Base-by-base conservation (phyloP, 2,329 filamentous ascomycete genomes). In the Didymella sp. region DNA sequence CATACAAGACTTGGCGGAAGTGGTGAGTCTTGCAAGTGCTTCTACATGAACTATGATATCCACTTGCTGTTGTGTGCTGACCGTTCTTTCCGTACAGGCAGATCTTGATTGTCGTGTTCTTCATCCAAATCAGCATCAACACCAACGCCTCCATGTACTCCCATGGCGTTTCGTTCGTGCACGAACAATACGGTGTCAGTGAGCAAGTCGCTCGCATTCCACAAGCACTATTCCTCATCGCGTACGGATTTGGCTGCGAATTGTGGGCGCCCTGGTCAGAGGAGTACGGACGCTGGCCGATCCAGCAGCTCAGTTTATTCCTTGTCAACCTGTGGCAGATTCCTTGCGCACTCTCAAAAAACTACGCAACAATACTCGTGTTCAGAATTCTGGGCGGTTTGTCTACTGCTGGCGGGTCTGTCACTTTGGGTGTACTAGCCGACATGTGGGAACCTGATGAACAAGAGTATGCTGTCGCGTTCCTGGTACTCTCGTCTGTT, bases 211-310 rank as follows among this genome's bases (percentile, higher is more conserved):
- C 80, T 2, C 78, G 81, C 5, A 76, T 77, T 9, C 80, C 80
- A 11, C 80, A 82, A 19, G 79, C 79, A 60, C 69, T 80, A 4
- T 95, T 93, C 77, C 78, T 95, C 41, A 82, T 95, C 41, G 73
- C 87, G 2, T 95, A 95, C 72, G 91, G 90, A 30, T 92, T 95
- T 70, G 91, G 91, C 22, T 95, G 91, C 72, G 91, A 95, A 73
- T 81, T 93, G 0, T 95, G 91, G 91, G 91, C 91, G 0, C 91
- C 24, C 64, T 83, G 90, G 89, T 89, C 85, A 30, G 91, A 95
- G 72, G 91, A 95, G 69, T 81, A 92, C 53, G 91, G 91, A 17
- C 87, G 91, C 44, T 89, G 86, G 79, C 86, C 86, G 1, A 84
- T n/a, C n/a, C 82, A 94, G 41, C 90, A 94, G 78, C 73, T 82